Evolutionary conservation across 2,329 filamentous ascomycete genomes (phyloP).

Genomic region (Lachnum nothofagi): DNA sequence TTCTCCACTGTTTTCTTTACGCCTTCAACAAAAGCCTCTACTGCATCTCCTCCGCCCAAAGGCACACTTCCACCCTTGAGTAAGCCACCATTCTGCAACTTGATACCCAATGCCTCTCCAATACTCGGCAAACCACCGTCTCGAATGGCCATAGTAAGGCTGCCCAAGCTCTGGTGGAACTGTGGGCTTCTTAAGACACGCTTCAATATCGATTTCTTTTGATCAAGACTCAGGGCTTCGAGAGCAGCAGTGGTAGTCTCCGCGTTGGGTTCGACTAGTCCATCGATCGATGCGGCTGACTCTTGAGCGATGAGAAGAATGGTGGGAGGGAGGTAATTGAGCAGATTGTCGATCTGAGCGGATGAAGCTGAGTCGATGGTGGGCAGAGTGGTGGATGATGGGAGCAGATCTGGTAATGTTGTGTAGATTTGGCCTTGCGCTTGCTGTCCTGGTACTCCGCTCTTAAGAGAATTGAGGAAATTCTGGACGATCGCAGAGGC

Average conservation of each 20-base stretch:
- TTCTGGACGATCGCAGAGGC: slow-evolving; percentile 77
- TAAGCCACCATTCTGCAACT: slow-evolving; percentile 78
- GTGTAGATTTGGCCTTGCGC: slow-evolving; percentile 65
- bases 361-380: slow-evolving; percentile 56
- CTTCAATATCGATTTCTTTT: slow-evolving; percentile 77
- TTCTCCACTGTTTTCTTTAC: slow-evolving; percentile 74
- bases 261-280: slow-evolving; percentile 60
- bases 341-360: slow-evolving; percentile 66
- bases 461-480: slow-evolving; percentile 77
- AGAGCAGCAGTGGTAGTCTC: slow-evolving; percentile 68
- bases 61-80: slow-evolving; percentile 74
- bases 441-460: slow-evolving; percentile 41
- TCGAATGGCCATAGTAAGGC: slow-evolving; percentile 78
- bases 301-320: slow-evolving; percentile 73
- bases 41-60: slow-evolving; percentile 78
- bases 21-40: slow-evolving; percentile 86
- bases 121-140: slow-evolving; percentile 89
- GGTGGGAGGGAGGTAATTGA: slow-evolving; percentile 71
- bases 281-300: slow-evolving; percentile 50
- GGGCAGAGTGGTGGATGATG: slow-evolving; percentile 70
- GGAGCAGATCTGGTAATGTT: slow-evolving; percentile 78
- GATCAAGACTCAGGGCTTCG: slow-evolving; percentile 62
- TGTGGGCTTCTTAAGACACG: slow-evolving; percentile 85
- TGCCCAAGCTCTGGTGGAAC: slow-evolving; percentile 79
- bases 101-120: slow-evolving; percentile 75